These are phyloP conservation scores for Zasmidium angulare DNA, from an alignment of 2,329 filamentous ascomycete species.

Conservation along the genomic window DNA sequence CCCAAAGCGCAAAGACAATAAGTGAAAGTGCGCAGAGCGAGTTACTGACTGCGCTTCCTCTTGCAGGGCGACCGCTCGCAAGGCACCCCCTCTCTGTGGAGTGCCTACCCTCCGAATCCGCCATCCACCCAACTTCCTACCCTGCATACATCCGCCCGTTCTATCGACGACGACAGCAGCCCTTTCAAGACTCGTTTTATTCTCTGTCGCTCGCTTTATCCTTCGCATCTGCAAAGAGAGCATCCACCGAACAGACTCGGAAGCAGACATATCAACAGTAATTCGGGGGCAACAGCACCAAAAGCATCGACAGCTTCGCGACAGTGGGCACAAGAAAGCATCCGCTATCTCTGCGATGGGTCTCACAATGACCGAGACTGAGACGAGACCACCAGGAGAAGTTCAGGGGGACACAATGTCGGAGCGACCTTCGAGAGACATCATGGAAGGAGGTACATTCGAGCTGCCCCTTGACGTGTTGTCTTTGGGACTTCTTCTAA, in stretches of 20 bases:
- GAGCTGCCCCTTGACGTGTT: not conserved
- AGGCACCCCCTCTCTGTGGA: not conserved
- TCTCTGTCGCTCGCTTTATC: not conserved
- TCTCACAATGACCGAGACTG: not conserved
- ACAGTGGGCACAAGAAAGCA: not conserved
- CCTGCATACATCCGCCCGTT: not conserved
- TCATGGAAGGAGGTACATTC: not conserved
- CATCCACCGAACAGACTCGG: not conserved
- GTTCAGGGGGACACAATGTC: not conserved
- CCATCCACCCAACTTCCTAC: too few species aligned
- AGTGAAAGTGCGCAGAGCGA: not conserved
- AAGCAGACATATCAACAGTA: not conserved
- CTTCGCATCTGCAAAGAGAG: not conserved
- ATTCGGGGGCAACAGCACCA: not conserved
- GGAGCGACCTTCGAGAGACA: not conserved
- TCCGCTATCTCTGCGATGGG: not conserved
- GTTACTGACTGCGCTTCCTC: not conserved
- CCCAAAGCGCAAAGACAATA: not conserved
- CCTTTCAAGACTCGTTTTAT: not conserved
- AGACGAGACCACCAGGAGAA: not conserved
- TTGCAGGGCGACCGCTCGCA: not conserved
- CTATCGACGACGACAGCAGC: not conserved
- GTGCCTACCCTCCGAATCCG: not conserved
- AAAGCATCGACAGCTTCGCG: not conserved
- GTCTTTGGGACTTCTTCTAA: not conserved